phyloP scores from a whole-genome alignment of 106 monocot genomes.

The Alisma plantagoaquatica region DNA sequence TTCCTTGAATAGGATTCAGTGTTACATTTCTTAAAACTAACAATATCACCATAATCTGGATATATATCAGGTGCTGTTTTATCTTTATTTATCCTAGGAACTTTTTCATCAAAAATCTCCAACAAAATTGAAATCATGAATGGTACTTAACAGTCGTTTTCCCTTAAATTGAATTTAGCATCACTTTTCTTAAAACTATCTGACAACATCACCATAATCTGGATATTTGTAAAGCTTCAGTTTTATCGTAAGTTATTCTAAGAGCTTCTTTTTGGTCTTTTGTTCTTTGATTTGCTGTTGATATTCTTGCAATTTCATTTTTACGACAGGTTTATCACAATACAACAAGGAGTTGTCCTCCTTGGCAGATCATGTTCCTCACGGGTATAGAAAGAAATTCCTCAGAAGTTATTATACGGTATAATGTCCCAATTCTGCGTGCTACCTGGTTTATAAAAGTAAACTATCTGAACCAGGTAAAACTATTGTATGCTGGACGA shows the following conservation, averaged over 20 bases:
- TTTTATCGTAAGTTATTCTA: neutral
- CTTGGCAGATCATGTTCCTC: conserved; percentile 90
- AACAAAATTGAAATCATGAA: neutral
- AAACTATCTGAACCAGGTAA: conserved; percentile 94
- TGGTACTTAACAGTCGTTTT: neutral
- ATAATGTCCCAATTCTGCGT: conserved; percentile 79
- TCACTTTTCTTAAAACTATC: too few species aligned
- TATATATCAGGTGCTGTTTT: too few species aligned
- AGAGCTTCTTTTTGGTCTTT: neutral
- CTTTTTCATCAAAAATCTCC: too few species aligned
- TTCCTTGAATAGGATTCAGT: too few species aligned
- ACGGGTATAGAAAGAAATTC: conserved; percentile 83
- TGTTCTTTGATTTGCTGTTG: conserved; percentile 1
- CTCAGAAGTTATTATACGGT: conserved; percentile 85
- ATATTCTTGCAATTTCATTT: neutral
- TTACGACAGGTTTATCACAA: conserved; percentile 61
- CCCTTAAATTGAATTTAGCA: neutral
- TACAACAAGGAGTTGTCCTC: conserved; percentile 65
- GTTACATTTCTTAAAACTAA: too few species aligned
- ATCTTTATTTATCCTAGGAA: too few species aligned
- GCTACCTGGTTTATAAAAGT: conserved; percentile 99
- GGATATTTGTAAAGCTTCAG: neutral
- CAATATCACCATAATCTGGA: too few species aligned
- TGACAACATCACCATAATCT: too few species aligned
- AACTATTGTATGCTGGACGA: neutral